phyloP scores from a whole-genome alignment of 345 rosid species.

The Sisymbrium altissimum region DNA sequence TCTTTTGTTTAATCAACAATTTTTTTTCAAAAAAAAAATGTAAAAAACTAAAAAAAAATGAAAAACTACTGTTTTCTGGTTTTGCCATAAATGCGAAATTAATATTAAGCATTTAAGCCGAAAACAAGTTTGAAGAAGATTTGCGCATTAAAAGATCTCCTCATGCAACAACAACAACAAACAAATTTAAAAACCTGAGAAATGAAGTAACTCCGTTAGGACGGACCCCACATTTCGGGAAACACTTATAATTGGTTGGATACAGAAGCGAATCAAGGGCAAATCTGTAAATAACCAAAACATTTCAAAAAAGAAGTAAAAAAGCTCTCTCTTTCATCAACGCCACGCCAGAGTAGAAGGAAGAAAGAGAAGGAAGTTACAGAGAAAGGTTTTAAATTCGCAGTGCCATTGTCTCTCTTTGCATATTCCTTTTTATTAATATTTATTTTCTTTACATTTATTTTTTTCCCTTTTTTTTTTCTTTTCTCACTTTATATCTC shows the following conservation, averaged over 20 bases:
- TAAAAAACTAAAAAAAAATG: neutral
- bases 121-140: neutral
- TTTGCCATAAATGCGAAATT: neutral
- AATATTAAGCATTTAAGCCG: neutral
- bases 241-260: constrained; percentile 10
- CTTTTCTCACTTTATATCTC: constrained; percentile 52
- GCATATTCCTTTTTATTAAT: constrained; percentile 35
- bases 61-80: neutral
- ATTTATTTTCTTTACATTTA: neutral
- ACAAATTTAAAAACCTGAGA: neutral
- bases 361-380: constrained; percentile 16
- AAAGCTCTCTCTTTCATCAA: constrained; percentile 6
- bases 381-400: constrained; percentile 24
- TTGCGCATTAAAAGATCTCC: constrained; percentile 14
- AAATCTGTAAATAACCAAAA: neutral
- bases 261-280: constrained; percentile 18
- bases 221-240: constrained; percentile 10
- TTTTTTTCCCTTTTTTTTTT: neutral
- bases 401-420: constrained; percentile 42
- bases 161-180: constrained; percentile 11
- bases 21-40: too few species aligned
- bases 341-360: constrained; percentile 10
- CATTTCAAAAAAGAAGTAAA: neutral
- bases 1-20: too few species aligned
- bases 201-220: neutral